phyloP scores from a whole-genome alignment of 2,329 filamentous ascomycete species.

The Metarhizium robertsii region DNA sequence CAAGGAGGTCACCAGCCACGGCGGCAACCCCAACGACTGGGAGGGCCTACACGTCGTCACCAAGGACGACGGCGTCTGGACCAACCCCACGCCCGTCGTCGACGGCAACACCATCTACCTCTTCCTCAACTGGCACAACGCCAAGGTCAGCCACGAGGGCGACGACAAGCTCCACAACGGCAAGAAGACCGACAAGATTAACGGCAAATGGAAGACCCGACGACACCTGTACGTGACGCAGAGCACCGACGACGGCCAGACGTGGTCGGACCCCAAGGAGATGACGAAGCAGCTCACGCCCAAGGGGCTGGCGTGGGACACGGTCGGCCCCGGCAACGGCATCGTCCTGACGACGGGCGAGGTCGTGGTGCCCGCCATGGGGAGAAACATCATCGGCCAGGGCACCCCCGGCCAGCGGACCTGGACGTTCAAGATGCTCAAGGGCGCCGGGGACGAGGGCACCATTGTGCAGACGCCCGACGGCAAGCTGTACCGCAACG shows the following conservation, averaged over 20 bases:
- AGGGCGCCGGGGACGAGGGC: slow-evolving; percentile 10
- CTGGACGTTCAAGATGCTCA: slow-evolving; percentile 10
- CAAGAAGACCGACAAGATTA: slow-evolving; percentile 11
- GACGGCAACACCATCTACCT: slow-evolving; percentile 21
- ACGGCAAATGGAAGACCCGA: slow-evolving; percentile 13
- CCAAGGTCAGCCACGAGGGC: slow-evolving; percentile 17
- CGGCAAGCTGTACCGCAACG: slow-evolving; percentile 12
- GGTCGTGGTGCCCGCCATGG: slow-evolving; percentile 13
- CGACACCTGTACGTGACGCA: slow-evolving; percentile 15
- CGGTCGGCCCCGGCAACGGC: slow-evolving; percentile 14
- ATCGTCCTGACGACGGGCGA: slow-evolving; percentile 12
- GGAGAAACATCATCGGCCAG: slow-evolving; percentile 14
- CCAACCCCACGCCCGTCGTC: slow-evolving; percentile 20
- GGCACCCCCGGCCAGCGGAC: slow-evolving; percentile 12
- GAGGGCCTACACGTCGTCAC: slow-evolving; percentile 15
- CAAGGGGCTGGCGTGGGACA: slow-evolving; percentile 11
- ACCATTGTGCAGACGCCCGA: slow-evolving; percentile 12
- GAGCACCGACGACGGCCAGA: slow-evolving; percentile 16
- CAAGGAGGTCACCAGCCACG: slow-evolving; percentile 13
- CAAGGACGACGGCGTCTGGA: slow-evolving; percentile 16
- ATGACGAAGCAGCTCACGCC: slow-evolving; percentile 13
- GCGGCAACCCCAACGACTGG: slow-evolving; percentile 14
- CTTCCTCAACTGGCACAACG: slow-evolving; percentile 19
- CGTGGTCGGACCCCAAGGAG: slow-evolving; percentile 14
- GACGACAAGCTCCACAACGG: slow-evolving; percentile 12